A percentile compares a stretch with the other conserved stretches of the same genome.
phyloP scores from a whole-genome alignment of 1,284 basidiomycete species.

The Marasmius oreades region DNA sequence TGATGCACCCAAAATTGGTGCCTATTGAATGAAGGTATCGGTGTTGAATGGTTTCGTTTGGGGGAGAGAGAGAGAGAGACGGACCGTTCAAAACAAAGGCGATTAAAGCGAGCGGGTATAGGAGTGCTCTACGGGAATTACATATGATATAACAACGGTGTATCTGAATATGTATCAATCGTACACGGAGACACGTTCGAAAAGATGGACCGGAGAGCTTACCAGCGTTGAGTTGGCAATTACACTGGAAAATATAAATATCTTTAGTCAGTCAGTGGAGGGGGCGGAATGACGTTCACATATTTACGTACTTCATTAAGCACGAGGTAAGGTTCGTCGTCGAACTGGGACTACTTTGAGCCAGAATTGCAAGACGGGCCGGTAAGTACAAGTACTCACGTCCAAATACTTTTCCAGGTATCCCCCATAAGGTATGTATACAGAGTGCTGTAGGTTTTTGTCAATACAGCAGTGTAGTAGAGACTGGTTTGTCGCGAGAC shows the following conservation, averaged over 20 bases:
- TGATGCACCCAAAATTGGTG: not conserved
- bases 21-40: not conserved
- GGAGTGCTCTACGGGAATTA: not conserved
- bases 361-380: not conserved
- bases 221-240: not conserved
- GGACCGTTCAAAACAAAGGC: not conserved
- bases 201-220: not conserved
- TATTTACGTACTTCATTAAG: not conserved
- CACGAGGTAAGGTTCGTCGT: not conserved
- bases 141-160: not conserved
- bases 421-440: not conserved
- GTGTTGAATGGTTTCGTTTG: not conserved
- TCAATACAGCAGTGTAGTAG: not conserved
- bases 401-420: not conserved
- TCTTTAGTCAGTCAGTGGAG: not conserved
- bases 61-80: not conserved
- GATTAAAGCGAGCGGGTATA: not conserved
- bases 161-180: not conserved
- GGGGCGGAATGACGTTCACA: no score
- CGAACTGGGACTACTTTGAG: no score
- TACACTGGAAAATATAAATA: not conserved
- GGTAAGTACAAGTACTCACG: not conserved
- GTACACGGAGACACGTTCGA: not conserved
- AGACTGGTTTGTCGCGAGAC: not conserved
- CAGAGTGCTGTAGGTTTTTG: not conserved